These are phyloP conservation scores for Zopfia rhizophila DNA, from an alignment of 2,329 filamentous ascomycete species.

Conservation along the genomic window DNA sequence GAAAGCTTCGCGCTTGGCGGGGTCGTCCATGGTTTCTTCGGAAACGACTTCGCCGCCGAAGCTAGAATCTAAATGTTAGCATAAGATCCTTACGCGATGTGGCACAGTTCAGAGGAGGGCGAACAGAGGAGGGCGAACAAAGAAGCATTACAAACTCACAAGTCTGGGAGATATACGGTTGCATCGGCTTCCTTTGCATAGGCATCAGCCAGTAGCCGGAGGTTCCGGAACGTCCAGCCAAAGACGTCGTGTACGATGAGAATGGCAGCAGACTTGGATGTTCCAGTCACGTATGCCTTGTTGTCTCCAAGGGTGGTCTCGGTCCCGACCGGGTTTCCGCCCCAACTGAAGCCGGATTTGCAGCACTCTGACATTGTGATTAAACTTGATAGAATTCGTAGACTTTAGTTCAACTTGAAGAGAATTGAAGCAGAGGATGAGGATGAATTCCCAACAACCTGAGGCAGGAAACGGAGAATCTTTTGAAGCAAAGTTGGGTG, in stretches of 20 bases:
- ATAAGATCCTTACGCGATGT: background rate
- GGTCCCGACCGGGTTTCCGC: conserved; percentile 50
- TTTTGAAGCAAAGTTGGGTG: too few relatives aligned
- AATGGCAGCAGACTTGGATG: conserved; percentile 57
- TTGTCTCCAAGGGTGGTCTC: conserved; percentile 51
- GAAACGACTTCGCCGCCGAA: conserved; percentile 45
- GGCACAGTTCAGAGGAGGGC: too few relatives aligned
- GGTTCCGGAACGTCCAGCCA: conserved; percentile 60
- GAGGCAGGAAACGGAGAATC: too few relatives aligned
- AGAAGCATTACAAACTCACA: too few relatives aligned
- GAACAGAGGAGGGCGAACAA: too few relatives aligned
- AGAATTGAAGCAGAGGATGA: too few relatives aligned
- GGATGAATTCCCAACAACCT: too few relatives aligned
- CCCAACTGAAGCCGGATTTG: conserved; percentile 53
- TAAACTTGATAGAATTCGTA: too few relatives aligned
- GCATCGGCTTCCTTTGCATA: conserved; percentile 59
- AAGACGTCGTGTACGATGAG: conserved; percentile 59
- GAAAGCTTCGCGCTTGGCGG: conserved; percentile 45
- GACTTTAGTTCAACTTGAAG: too few relatives aligned
- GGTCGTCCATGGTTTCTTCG: conserved; percentile 35
- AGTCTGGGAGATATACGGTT: conserved; percentile 58
- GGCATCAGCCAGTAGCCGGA: conserved; percentile 58
- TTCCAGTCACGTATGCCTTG: conserved; percentile 56
- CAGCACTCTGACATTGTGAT: too few relatives aligned
- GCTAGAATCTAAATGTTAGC: conserved; percentile 23